phyloP scores from a whole-genome alignment of 2,329 filamentous ascomycete species.

The Leptodontidium sp. region DNA sequence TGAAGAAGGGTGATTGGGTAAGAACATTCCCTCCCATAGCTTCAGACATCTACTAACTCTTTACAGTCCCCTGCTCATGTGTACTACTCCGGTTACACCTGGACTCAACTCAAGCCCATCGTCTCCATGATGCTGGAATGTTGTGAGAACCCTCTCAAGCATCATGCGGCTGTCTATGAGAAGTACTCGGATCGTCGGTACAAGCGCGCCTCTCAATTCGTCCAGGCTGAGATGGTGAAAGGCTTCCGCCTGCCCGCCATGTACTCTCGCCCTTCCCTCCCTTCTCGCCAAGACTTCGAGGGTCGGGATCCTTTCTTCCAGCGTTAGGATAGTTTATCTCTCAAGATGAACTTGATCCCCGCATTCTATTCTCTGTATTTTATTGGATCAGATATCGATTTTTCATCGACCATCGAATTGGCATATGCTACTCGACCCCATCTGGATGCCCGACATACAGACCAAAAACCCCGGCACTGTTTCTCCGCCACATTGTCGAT shows the following conservation, averaged over 20 bases:
- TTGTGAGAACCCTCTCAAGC: slow-evolving; percentile 80
- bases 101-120: slow-evolving; percentile 79
- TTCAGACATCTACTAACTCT: slow-evolving; percentile 29
- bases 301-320: slow-evolving; percentile 34
- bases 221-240: slow-evolving; percentile 75
- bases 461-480: slow-evolving; percentile 30
- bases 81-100: slow-evolving; percentile 94
- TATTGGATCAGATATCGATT: slow-evolving; percentile 43
- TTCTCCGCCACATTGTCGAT: slow-evolving; percentile 6
- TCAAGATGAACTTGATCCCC: not conserved
- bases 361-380: slow-evolving; percentile 46
- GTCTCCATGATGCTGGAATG: slow-evolving; percentile 85
- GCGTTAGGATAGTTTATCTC: not conserved
- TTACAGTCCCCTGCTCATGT: slow-evolving; percentile 80
- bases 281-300: slow-evolving; percentile 37
- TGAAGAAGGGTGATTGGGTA: slow-evolving; percentile 95
- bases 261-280: slow-evolving; percentile 39
- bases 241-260: slow-evolving; percentile 58
- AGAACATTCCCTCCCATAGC: slow-evolving; percentile 48
- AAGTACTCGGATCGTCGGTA: slow-evolving; percentile 92
- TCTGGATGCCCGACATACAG: slow-evolving; percentile 39
- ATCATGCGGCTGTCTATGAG: slow-evolving; percentile 87
- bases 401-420: slow-evolving; percentile 37
- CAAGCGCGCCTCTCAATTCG: slow-evolving; percentile 83
- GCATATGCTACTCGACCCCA: slow-evolving; percentile 37